These are phyloP conservation scores for Panellus pusillus DNA, from an alignment of 768 basidiomycete species.

Conservation along the genomic window DNA sequence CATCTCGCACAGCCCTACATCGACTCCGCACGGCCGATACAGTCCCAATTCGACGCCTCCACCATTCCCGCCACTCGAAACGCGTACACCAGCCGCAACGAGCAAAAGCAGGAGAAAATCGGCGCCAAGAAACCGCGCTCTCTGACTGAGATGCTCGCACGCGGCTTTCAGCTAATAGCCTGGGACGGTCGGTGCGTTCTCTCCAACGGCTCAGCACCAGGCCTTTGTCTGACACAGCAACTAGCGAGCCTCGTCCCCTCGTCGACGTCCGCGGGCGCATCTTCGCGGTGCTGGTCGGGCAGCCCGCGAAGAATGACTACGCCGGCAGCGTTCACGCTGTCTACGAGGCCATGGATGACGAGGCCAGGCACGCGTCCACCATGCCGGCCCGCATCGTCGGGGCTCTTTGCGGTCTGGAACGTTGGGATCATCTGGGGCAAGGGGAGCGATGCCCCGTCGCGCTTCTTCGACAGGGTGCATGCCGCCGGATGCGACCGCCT, in stretches of 20 bases:
- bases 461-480: neutral
- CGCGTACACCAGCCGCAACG: neutral
- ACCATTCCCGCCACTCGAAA: neutral
- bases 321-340: neutral
- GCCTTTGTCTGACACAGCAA: neutral
- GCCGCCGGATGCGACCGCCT: neutral
- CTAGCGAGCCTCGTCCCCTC: neutral
- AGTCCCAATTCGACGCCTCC: too few relatives aligned
- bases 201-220: neutral
- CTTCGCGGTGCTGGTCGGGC: conserved; percentile 14
- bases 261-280: neutral
- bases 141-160: neutral
- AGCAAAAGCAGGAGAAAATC: neutral
- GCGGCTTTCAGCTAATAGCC: neutral
- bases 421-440: conserved; percentile 21
- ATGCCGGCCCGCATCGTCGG: conserved; percentile 1
- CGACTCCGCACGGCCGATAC: too few relatives aligned
- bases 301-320: conserved; percentile 2
- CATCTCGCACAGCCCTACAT: too few relatives aligned
- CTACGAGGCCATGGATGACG: too few relatives aligned
- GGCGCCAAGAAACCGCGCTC: neutral
- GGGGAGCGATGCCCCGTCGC: conserved; percentile 8
- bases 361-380: too few relatives aligned
- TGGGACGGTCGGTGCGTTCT: neutral
- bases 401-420: conserved; percentile 18